phyloP scores from a whole-genome alignment of 108 stramenopile genomes.

The Pseudonitzschia multistriata region DNA sequence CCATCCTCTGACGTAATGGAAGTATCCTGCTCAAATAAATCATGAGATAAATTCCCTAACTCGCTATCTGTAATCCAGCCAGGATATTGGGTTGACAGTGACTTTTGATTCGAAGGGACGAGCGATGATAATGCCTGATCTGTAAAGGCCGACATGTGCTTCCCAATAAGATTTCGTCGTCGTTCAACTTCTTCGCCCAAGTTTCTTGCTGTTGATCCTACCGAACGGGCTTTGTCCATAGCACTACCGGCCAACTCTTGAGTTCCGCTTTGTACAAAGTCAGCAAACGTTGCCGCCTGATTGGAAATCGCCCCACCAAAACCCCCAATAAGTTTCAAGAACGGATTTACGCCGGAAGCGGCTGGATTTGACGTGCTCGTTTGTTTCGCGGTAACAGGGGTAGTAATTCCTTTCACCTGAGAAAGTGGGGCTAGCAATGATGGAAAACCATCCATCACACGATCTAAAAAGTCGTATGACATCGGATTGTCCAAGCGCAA shows the following conservation, averaged over 20 bases:
- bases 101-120: conserved; percentile 8
- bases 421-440: conserved; percentile 75
- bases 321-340: conserved; percentile 33
- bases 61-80: conserved; percentile 14
- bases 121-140: conserved; percentile 21
- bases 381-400: conserved; percentile 7
- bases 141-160: conserved; percentile 34
- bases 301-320: conserved; percentile 26
- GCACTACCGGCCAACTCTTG: conserved; percentile 22
- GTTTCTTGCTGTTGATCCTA: conserved; percentile 36
- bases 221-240: conserved; percentile 18
- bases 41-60: neutral
- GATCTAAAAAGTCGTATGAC: conserved; percentile 64
- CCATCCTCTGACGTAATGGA: conserved; percentile 11
- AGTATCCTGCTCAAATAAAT: neutral
- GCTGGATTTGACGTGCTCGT: conserved; percentile 29
- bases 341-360: conserved; percentile 29
- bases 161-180: conserved; percentile 27
- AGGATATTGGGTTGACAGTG: neutral
- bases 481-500: conserved; percentile 76
- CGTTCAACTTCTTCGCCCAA: conserved; percentile 42
- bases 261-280: conserved; percentile 27
- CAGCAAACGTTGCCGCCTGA: conserved; percentile 29
- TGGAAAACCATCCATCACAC: conserved; percentile 82
- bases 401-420: conserved; percentile 63